Base-by-base conservation (phyloP, 495 filamentous ascomycete genomes). In the Parathielavia hyrcaniae region DNA sequence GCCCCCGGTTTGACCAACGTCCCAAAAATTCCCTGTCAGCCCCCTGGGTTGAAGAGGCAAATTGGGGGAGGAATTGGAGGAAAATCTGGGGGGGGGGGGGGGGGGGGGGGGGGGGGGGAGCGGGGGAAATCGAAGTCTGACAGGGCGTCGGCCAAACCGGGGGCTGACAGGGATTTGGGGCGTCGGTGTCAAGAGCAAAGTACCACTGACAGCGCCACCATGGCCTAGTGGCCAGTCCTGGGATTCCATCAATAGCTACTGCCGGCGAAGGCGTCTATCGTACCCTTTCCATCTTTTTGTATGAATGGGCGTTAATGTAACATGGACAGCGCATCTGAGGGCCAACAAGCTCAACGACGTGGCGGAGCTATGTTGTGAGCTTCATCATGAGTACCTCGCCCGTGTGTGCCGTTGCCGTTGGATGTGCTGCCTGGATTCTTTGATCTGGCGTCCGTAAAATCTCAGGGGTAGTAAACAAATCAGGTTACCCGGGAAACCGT, bases 401-500 rank as follows among this genome's bases (percentile, higher is more conserved):
- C 10, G 35, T 11, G 4, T 8, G 35, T 38, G 35, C 35, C 9
- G 9, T 38, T 38, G 35, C 35, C 35, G 35, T 38, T 38, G 35
- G 35, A 38, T 38, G 35, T 38, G 10, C 35, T 38, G 35, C 9
- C 35, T 38, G 35, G 35, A 4, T 38, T 38, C 35, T 38, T 38
- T 11, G 35, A 38, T 38, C 35, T 38, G 20, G 43, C 20, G 43
- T 13, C 43, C 43, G 12, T 20, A 46, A 46, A 17, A 46, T 46
- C 43, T 46, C 43, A 46, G 43, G 43, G 43, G 43, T 23, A 46
- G 43, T 46, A 46, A 46, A 23, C 43, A 46, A 46, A 22, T 22
- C 12, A 3, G 17, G 43, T 46, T 46, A 46, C 43, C 43, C 22
- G 5, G 43, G 43, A 22, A 46, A 46, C 20, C 20, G 19, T 46